Evolutionary conservation across 495 filamentous ascomycete species (phyloP).

Genomic region (Lasiosphaeria miniovina): DNA sequence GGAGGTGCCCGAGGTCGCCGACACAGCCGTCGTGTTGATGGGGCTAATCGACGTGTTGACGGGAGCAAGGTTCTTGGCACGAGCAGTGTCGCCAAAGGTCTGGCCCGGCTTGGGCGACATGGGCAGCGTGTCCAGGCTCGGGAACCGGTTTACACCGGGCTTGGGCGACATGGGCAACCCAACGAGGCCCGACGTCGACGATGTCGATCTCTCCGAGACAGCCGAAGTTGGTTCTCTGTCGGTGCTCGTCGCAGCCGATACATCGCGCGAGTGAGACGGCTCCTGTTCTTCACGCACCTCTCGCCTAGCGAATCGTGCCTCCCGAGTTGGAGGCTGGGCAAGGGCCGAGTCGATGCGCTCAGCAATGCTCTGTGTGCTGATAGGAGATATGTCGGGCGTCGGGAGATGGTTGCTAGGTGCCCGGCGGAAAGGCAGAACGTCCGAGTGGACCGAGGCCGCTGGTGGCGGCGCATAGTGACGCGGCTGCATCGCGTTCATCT

Average conservation of each 20-base stretch:
- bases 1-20: constrained; percentile 2
- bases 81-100: constrained; percentile 19
- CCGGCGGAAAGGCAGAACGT: constrained; percentile 42
- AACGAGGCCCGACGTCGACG: constrained; percentile 41
- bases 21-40: neutral
- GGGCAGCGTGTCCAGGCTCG: constrained; percentile 40
- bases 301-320: constrained; percentile 10
- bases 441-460: constrained; percentile 43
- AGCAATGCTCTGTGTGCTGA: constrained; percentile 47
- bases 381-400: constrained; percentile 47
- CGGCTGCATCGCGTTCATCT: constrained; percentile 51
- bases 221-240: constrained; percentile 42
- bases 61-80: constrained; percentile 9
- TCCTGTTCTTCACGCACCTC: constrained; percentile 11
- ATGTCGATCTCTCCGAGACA: constrained; percentile 38
- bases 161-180: constrained; percentile 47
- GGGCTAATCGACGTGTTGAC: constrained; percentile 29
- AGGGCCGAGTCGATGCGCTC: constrained; percentile 42
- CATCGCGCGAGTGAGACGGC: constrained; percentile 33
- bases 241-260: constrained; percentile 27
- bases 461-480: constrained; percentile 47
- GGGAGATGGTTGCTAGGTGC: constrained; percentile 33
- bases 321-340: constrained; percentile 13
- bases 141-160: constrained; percentile 46
- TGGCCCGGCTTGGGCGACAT: constrained; percentile 42